Conservation (phyloP, 495 filamentous ascomycete species). For the Penicillium soppii region DNA sequence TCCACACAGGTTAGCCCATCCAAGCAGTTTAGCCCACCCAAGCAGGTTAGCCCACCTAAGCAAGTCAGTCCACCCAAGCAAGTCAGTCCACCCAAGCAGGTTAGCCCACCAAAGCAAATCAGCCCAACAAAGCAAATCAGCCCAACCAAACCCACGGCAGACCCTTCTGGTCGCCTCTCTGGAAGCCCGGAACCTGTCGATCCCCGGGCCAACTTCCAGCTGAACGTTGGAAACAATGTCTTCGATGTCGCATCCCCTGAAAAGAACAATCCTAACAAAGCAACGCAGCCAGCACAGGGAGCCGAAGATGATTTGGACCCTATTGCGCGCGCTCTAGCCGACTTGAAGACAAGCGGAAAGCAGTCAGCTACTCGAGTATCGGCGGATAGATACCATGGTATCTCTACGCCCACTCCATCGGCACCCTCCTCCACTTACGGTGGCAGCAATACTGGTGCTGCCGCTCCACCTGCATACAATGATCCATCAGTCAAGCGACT, state of each 20-base stretch:
- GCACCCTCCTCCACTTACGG: conserved; percentile 61
- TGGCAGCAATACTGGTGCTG: conserved; percentile 49
- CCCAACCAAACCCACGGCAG: conserved; percentile 28
- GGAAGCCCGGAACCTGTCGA: conserved; percentile 88
- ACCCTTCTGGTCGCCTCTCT: conserved; percentile 28
- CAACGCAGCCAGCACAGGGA: conserved; percentile 31
- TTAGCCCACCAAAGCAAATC: conserved; percentile 1
- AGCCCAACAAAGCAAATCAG: conserved; percentile 28
- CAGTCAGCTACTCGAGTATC: conserved; percentile 76
- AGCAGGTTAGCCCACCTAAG: background rate
- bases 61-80: conserved; percentile 1
- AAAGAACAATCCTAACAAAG: conserved; percentile 34
- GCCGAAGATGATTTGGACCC: conserved; percentile 68
- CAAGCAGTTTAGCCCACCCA: background rate
- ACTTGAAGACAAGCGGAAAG: conserved; percentile 84
- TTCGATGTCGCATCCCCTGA: conserved; percentile 93
- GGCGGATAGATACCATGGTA: conserved; percentile 89
- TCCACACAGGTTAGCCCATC: conserved; percentile 15
- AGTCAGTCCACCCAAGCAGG: conserved; percentile 22
- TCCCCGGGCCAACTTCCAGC: conserved; percentile 85
- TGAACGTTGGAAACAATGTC: conserved; percentile 96
- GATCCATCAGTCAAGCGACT: conserved; percentile 72
- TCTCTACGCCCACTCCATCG: conserved; percentile 64
- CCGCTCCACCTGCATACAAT: conserved; percentile 77
- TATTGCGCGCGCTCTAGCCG: conserved; percentile 88